A percentile compares a stretch with the other conserved stretches of the same genome.
These are phyloP conservation scores for Nitzschia putrida DNA, from an alignment of 108 stramenopile genomes.

Conservation along the genomic window DNA sequence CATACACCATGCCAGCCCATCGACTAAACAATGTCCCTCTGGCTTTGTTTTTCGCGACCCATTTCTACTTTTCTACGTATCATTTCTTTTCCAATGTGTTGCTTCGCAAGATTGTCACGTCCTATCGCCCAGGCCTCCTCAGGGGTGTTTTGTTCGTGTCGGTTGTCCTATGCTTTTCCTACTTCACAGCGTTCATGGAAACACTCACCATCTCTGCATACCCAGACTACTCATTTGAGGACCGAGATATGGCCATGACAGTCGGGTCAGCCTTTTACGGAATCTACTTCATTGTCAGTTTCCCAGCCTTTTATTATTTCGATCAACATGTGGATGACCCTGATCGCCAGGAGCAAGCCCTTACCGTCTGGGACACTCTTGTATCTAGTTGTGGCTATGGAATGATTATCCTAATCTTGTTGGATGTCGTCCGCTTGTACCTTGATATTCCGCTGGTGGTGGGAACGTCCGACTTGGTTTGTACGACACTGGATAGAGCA, in stretches of 20 bases:
- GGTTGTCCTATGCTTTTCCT: constrained; percentile 57
- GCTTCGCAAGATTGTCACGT: constrained; percentile 75
- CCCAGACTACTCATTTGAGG: constrained; percentile 95
- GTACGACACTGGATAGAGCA: background rate
- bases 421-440: constrained; percentile 91
- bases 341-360: constrained; percentile 14
- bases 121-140: constrained; percentile 45
- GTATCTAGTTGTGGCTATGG: constrained; percentile 83
- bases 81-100: constrained; percentile 91
- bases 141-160: constrained; percentile 61
- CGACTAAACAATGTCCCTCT: constrained; percentile 97
- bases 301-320: constrained; percentile 89
- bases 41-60: constrained; percentile 91
- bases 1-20: constrained; percentile 92
- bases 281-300: constrained; percentile 97
- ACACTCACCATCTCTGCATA: constrained; percentile 93
- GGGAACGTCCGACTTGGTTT: constrained; percentile 38
- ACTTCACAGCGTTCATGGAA: constrained; percentile 98
- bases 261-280: constrained; percentile 91
- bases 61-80: constrained; percentile 97
- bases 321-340: constrained; percentile 58
- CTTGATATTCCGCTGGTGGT: constrained; percentile 81
- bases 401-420: constrained; percentile 90
- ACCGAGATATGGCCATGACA: constrained; percentile 54
- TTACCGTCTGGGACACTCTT: constrained; percentile 75